These are phyloP conservation scores for Tuber borchii DNA, from an alignment of 495 filamentous ascomycete genomes.

Conservation along the genomic window DNA sequence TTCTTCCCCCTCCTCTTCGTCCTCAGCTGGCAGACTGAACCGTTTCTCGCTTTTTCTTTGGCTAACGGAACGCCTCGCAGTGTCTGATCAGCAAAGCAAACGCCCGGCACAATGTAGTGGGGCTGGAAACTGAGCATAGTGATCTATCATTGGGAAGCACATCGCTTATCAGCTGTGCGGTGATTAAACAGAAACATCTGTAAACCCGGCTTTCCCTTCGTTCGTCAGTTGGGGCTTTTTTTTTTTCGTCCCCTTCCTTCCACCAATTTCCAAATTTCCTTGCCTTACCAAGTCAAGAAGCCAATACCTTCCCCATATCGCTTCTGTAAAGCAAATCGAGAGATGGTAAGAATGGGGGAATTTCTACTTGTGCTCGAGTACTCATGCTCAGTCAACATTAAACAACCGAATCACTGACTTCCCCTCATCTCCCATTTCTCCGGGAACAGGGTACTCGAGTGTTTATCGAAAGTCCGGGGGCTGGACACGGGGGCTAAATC, in stretches of 20 bases:
- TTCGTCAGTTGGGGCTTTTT: constrained; percentile 5
- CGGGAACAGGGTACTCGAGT: constrained; percentile 9
- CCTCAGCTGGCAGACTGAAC: not conserved
- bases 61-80: not conserved
- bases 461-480: constrained; percentile 1
- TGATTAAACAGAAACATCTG: not conserved
- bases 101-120: not conserved
- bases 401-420: not conserved
- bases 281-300: constrained; percentile 17
- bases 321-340: not conserved
- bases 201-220: not conserved
- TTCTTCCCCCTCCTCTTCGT: not conserved
- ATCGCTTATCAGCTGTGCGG: not conserved
- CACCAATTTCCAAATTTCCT: constrained; percentile 13
- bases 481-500: constrained; percentile 13
- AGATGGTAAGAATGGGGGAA: not conserved
- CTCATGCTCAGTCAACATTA: not conserved
- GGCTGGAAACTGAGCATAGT: not conserved
- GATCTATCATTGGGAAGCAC: not conserved
- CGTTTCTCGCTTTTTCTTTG: not conserved
- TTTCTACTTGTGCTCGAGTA: not conserved
- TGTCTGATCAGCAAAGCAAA: constrained; percentile 5
- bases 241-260: constrained; percentile 17
- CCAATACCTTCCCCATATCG: constrained; percentile 1
- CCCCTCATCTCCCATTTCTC: constrained; percentile 25